Conservation (phyloP, 306 rosid species). For the Rubus parviflorus region DNA sequence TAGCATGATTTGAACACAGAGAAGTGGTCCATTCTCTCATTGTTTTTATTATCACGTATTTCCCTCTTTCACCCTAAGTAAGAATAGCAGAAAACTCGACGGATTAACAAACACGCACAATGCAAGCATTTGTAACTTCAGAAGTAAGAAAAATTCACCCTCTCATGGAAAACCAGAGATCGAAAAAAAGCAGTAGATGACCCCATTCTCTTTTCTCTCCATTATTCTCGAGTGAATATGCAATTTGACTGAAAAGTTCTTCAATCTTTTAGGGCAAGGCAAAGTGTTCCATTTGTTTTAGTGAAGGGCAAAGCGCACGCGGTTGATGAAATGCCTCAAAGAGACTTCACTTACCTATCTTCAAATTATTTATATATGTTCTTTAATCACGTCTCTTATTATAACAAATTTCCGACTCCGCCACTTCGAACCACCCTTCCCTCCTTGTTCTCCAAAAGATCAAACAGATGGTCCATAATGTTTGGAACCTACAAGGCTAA, state of each 20-base stretch:
- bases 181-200: background rate
- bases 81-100: background rate
- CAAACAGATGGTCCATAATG: background rate
- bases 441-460: background rate
- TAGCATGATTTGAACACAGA: slow-evolving; percentile 9
- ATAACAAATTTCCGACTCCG: background rate
- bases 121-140: background rate
- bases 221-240: background rate
- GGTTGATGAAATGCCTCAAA: background rate
- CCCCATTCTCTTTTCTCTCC: background rate
- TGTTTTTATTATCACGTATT: slow-evolving; percentile 1
- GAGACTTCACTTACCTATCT: background rate
- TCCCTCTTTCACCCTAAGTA: background rate
- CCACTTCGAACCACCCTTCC: background rate
- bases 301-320: too few species aligned
- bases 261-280: background rate
- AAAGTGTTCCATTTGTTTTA: background rate
- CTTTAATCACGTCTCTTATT: too few species aligned
- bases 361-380: background rate
- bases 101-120: background rate
- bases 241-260: background rate
- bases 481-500: slow-evolving; percentile 4
- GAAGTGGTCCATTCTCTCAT: slow-evolving; percentile 23
- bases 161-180: background rate
- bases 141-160: background rate